Evolutionary conservation across 2,329 filamentous ascomycete genomes (phyloP).

Genomic region (Clarireedia paspali): DNA sequence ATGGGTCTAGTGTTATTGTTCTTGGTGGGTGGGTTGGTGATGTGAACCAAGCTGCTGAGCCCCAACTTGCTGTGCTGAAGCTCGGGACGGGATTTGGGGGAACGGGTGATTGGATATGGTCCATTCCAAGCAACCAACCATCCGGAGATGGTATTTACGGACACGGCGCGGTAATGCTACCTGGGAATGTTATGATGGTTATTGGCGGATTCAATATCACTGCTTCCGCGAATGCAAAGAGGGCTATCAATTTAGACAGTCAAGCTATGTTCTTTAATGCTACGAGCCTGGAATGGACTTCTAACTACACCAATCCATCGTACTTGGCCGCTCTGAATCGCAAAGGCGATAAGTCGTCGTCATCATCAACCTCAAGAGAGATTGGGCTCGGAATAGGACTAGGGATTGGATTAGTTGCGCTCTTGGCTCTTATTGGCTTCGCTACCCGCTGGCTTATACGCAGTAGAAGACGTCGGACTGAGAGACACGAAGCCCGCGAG

Average conservation of each 20-base stretch:
- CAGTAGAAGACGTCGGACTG: constrained; percentile 31
- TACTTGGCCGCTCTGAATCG: constrained; percentile 17
- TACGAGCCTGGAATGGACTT: constrained; percentile 50
- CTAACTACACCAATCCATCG: constrained; percentile 45
- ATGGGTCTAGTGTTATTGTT: constrained; percentile 70
- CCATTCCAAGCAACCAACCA: constrained; percentile 44
- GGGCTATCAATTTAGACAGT: constrained; percentile 33
- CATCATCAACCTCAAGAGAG: constrained; percentile 30
- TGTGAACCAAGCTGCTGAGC: constrained; percentile 64
- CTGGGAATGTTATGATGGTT: constrained; percentile 62
- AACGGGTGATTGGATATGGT: constrained; percentile 65
- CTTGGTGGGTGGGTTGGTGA: constrained; percentile 92
- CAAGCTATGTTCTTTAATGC: constrained; percentile 49
- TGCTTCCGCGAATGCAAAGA: constrained; percentile 19
- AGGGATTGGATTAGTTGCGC: constrained; percentile 51
- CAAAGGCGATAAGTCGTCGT: constrained; percentile 10
- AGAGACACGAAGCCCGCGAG: constrained; percentile 38
- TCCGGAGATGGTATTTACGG: constrained; percentile 46
- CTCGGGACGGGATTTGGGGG: constrained; percentile 68
- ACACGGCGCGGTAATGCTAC: constrained; percentile 54
- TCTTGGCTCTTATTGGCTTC: constrained; percentile 39
- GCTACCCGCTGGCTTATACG: constrained; percentile 40
- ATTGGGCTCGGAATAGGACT: constrained; percentile 58
- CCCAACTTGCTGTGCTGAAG: constrained; percentile 71
- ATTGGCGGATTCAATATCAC: constrained; percentile 53